These are phyloP conservation scores for Phanerochaete carnosa DNA, from an alignment of 768 basidiomycete species.

Conservation along the genomic window DNA sequence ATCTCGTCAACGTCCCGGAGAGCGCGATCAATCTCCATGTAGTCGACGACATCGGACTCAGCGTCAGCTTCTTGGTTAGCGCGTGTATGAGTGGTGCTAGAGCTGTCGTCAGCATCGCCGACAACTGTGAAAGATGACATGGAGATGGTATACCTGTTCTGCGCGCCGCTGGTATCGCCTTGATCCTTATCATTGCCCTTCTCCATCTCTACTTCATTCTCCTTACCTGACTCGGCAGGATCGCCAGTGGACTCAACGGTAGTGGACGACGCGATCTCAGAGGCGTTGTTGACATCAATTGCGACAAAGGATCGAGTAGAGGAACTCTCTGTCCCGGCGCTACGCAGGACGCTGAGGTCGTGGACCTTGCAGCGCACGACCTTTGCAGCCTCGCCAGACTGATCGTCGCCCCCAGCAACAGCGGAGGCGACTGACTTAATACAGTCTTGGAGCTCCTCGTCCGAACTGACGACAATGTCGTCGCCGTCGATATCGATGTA, in stretches of 20 bases:
- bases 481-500: slow-evolving; percentile 65
- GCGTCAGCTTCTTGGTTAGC: background rate
- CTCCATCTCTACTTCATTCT: background rate
- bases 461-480: slow-evolving; percentile 68
- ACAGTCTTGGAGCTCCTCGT: slow-evolving; percentile 67
- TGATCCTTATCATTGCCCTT: no score
- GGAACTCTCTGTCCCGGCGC: background rate
- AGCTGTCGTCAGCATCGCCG: no score
- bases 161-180: background rate
- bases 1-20: background rate
- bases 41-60: background rate
- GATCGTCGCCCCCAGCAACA: background rate
- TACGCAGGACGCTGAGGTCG: background rate
- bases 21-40: background rate
- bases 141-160: background rate
- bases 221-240: background rate
- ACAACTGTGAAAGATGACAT: no score
- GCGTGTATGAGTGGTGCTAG: background rate
- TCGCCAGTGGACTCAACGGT: background rate
- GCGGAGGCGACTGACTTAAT: slow-evolving; percentile 27
- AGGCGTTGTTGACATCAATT: background rate
- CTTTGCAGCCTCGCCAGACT: background rate
- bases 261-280: background rate
- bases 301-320: background rate
- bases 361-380: background rate